These are phyloP conservation scores for Aspergillus chevalieri DNA, from an alignment of 2,329 filamentous ascomycete species.

Conservation along the genomic window DNA sequence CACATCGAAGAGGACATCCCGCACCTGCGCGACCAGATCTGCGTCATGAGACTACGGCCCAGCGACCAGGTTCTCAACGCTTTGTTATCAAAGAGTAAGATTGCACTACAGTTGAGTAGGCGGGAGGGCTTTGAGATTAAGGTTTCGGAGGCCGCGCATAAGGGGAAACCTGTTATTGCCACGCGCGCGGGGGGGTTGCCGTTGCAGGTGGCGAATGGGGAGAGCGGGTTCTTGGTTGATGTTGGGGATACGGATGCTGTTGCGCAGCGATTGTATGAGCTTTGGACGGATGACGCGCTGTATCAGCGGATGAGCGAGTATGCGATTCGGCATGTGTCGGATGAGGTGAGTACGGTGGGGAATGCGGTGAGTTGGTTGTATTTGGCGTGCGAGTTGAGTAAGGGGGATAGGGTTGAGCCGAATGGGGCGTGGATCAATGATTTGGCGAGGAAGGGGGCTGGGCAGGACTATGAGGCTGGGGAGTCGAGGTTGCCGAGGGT, in stretches of 20 bases:
- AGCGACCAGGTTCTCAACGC: constrained; percentile 76
- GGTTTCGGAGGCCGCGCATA: constrained; percentile 75
- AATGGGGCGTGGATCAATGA: constrained; percentile 67
- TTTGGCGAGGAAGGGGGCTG: constrained; percentile 61
- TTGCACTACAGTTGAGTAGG: constrained; percentile 72
- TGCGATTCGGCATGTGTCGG: constrained; percentile 62
- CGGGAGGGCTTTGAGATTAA: constrained; percentile 83
- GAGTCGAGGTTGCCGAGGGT: constrained; percentile 53
- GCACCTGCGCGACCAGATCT: constrained; percentile 59
- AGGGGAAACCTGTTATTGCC: constrained; percentile 71
- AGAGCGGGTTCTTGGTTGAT: constrained; percentile 69
- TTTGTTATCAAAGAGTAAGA: constrained; percentile 63
- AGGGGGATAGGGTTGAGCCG: constrained; percentile 53
- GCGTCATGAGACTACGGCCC: constrained; percentile 69
- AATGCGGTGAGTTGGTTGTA: constrained; percentile 74
- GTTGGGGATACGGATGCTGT: constrained; percentile 65
- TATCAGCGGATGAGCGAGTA: constrained; percentile 62
- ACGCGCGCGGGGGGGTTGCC: constrained; percentile 73
- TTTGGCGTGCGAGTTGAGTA: constrained; percentile 61
- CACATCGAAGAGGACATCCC: constrained; percentile 59
- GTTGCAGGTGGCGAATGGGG: constrained; percentile 64
- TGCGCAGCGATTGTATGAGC: constrained; percentile 58
- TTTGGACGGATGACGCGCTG: constrained; percentile 60
- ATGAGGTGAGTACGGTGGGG: constrained; percentile 75
- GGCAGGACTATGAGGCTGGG: constrained; percentile 50